A percentile compares a stretch with the other conserved stretches of the same genome.
Conservation (phyloP, 805 yeast species). For the Metschnikowia amazonensis region DNA sequence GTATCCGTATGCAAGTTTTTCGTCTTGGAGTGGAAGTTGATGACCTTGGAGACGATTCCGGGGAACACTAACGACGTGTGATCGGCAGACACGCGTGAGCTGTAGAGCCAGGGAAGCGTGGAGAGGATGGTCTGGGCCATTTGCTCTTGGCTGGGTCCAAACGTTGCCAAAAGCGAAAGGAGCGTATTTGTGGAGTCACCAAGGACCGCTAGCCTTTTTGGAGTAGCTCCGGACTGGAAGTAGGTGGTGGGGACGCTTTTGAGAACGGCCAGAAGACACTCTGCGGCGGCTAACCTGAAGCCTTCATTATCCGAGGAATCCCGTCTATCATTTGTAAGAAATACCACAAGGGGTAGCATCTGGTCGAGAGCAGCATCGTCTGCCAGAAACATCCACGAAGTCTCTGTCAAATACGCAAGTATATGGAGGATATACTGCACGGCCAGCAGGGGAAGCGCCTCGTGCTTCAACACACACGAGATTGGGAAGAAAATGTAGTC, state of each 20-base stretch:
- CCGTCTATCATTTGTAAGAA: conserved; percentile 16
- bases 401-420: conserved; percentile 25
- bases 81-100: conserved; percentile 24
- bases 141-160: conserved; percentile 9
- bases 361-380: conserved; percentile 30
- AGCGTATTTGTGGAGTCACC: conserved; percentile 29
- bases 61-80: conserved; percentile 39
- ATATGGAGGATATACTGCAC: conserved; percentile 25
- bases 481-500: conserved; percentile 42
- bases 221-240: conserved; percentile 12
- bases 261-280: conserved; percentile 17
- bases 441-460: conserved; percentile 20
- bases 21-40: conserved; percentile 24
- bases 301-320: background rate
- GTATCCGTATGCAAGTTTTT: conserved; percentile 24
- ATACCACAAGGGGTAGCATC: conserved; percentile 30
- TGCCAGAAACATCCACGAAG: conserved; percentile 29
- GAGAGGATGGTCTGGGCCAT: background rate
- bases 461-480: conserved; percentile 29
- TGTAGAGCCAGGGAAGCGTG: conserved; percentile 16
- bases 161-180: conserved; percentile 16
- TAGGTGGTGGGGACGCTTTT: conserved; percentile 20
- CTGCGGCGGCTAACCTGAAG: conserved; percentile 19
- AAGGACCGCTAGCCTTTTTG: conserved; percentile 23
- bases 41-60: conserved; percentile 33